Conservation (phyloP, 345 rosid species). For the Euphorbia pulcherrima region DNA sequence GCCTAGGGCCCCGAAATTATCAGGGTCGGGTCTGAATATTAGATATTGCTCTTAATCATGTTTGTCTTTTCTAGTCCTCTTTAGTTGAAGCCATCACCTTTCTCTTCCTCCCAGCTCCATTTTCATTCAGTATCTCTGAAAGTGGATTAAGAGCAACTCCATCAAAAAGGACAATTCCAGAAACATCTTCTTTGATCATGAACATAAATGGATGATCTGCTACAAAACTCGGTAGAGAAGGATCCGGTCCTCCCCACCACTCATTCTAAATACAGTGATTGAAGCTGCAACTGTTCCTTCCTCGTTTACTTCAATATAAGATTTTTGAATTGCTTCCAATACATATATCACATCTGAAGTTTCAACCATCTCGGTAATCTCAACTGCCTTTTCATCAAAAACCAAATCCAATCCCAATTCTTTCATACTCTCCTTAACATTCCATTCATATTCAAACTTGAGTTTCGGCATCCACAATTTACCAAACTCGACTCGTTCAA, state of each 20-base stretch:
- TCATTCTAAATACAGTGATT: neutral
- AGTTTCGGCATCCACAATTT: neutral
- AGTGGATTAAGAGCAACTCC: neutral
- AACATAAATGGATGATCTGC: neutral
- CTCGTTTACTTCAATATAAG: constrained; percentile 1
- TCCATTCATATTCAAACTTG: neutral
- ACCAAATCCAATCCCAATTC: no score
- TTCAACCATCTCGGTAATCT: neutral
- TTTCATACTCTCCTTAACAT: neutral
- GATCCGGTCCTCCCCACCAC: neutral
- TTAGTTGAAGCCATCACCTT: neutral
- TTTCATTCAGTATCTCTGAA: no score
- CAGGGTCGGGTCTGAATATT: no score
- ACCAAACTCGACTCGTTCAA: neutral
- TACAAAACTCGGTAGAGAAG: neutral
- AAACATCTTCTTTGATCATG: neutral
- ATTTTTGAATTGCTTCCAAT: neutral
- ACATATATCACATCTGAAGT: neutral
- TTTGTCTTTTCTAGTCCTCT: no score
- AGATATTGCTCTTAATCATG: no score
- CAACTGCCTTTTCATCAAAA: neutral
- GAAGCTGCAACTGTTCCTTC: neutral
- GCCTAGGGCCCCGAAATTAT: no score
- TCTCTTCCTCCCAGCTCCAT: neutral
- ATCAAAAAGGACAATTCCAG: neutral